Base-by-base conservation (phyloP, 2,329 filamentous ascomycete species). In the Teratosphaeria destructans region DNA sequence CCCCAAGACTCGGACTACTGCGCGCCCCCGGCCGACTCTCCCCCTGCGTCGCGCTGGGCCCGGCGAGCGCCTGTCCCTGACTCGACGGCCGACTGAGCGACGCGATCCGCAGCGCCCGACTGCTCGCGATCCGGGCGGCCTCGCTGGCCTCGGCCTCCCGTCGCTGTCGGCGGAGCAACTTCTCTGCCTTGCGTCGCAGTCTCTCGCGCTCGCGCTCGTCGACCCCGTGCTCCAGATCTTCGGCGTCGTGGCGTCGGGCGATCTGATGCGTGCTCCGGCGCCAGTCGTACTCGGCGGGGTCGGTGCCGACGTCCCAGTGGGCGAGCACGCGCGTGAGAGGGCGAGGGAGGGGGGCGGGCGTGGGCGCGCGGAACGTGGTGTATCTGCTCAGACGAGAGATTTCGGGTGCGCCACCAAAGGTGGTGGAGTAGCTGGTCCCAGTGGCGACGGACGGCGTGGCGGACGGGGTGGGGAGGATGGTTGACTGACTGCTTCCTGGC, bases 221-320 rank as follows among this genome's bases (percentile, higher is more conserved):
- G 47, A 71, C 67, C n/a, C 5, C 35, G 14, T 63, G 61, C 12
- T 75, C 71, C 4, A 68, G 66, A 16, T 72, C 70, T 32, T 70
- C 66, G 26, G 69, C 69, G 57, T 67, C 66, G 11, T 65, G 59
- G n/a, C 27, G 34, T 56, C 66, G 63, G 8, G 66, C 55, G 47
- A 69, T 54, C 54, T 59, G 56, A 59, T 66, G 67, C 29, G 72
- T 72, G 3, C 67, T 71, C 1, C 70, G 62, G 26, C 71, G 65
- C 74, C 74, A 79, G 56, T 77, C 71, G 62, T 79, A 79, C 5
- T 61, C 62, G 3, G 57, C 62, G 1, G 75, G 75, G 56, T 78
- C 72, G 3, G 64, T 60, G 27, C 73, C 75, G 1, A 67, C 47
- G 8, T 67, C 62, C 77, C 77, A 79, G 59, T 79, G 77, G 35